Percentiles rank a stretch among this genome's conserved stretches.
Conservation (phyloP, 2,329 filamentous ascomycete species). For the Microcera coccophila region DNA sequence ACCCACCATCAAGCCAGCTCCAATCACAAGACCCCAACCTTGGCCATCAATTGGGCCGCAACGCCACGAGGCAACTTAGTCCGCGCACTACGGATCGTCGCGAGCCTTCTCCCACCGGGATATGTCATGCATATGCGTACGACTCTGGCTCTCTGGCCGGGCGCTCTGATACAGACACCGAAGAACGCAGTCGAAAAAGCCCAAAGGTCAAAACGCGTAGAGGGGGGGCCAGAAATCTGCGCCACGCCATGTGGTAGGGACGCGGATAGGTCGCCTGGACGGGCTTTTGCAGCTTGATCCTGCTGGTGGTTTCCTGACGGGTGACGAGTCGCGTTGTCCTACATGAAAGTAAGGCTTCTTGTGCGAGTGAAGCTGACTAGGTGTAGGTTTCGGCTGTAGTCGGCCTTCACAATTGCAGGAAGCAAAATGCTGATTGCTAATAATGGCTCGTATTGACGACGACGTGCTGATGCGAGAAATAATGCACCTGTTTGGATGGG, state of each 20-base stretch:
- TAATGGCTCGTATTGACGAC: not conserved
- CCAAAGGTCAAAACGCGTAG: too few relatives aligned
- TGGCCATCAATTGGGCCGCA: constrained; percentile 21
- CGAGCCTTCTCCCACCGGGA: not conserved
- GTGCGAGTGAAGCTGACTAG: too few relatives aligned
- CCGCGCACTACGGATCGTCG: constrained; percentile 8
- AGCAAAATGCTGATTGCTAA: not conserved
- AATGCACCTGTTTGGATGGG: not conserved
- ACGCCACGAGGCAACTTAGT: constrained; percentile 14
- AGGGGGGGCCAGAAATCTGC: too few relatives aligned
- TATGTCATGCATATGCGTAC: constrained; percentile 9
- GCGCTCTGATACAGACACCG: too few relatives aligned
- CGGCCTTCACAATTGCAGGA: not conserved
- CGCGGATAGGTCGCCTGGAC: too few relatives aligned
- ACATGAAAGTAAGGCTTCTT: too few relatives aligned
- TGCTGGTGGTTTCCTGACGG: too few relatives aligned
- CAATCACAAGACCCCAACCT: constrained; percentile 1
- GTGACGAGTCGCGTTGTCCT: too few relatives aligned
- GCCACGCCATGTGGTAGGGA: too few relatives aligned
- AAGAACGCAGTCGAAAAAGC: too few relatives aligned
- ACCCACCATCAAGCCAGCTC: constrained; percentile 15
- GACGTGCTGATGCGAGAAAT: not conserved
- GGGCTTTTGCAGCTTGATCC: too few relatives aligned
- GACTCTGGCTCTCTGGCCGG: not conserved
- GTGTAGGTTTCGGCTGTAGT: not conserved